Percentiles rank a stretch among this genome's conserved stretches.
Conservation (phyloP, 345 rosid genomes). For the Camelina neglecta region DNA sequence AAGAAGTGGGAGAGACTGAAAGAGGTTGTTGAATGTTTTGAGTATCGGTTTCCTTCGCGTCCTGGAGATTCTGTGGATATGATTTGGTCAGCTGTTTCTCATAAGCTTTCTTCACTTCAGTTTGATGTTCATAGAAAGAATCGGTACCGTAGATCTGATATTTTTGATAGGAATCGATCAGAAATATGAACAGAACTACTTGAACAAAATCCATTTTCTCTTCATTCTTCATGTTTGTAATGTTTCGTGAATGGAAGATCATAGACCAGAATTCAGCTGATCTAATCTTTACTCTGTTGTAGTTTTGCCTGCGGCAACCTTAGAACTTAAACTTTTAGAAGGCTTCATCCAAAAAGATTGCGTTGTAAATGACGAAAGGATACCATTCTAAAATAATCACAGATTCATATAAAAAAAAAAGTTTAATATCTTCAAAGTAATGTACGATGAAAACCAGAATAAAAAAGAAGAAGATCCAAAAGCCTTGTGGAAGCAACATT, state of each 20-base stretch:
- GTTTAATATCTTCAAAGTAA: slow-evolving; percentile 21
- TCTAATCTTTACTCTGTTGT: too few relatives aligned
- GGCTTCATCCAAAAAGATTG: neutral
- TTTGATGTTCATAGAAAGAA: slow-evolving; percentile 57
- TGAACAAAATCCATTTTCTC: neutral
- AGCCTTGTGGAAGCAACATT: slow-evolving; percentile 60
- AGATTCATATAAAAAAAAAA: slow-evolving; percentile 25
- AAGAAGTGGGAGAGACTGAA: slow-evolving; percentile 75
- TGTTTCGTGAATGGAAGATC: neutral
- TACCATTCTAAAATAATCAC: slow-evolving; percentile 30
- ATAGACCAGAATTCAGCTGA: neutral
- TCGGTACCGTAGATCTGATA: slow-evolving; percentile 59
- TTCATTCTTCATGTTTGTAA: slow-evolving; percentile 1
- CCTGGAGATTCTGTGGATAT: slow-evolving; percentile 83
- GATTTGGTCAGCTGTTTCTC: slow-evolving; percentile 82
- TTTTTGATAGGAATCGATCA: slow-evolving; percentile 18
- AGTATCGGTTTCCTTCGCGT: slow-evolving; percentile 76
- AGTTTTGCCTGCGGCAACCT: neutral
- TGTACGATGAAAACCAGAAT: slow-evolving; percentile 9
- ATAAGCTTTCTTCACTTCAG: slow-evolving; percentile 54
- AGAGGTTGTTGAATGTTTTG: slow-evolving; percentile 58
- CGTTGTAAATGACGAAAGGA: neutral
- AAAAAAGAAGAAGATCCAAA: slow-evolving; percentile 37
- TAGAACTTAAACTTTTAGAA: neutral
- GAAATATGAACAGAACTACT: neutral